Percentiles rank a stretch among this genome's conserved stretches.
Conservation (phyloP, 305 asterid species). For the Solanum hybrid region DNA sequence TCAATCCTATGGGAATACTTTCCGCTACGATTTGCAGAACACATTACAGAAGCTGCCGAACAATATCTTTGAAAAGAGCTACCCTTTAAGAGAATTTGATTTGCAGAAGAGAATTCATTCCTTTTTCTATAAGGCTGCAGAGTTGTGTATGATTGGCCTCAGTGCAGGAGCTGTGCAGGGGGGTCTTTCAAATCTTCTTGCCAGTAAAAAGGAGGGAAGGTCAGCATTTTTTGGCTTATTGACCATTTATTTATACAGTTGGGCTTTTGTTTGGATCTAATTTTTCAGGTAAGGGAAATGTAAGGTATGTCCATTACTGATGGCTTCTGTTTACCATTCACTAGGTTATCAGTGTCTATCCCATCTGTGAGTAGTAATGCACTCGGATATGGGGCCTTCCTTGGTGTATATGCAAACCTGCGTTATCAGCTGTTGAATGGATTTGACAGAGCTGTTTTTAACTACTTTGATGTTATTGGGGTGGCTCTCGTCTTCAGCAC, state of each 20-base stretch:
- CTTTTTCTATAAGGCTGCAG: conserved; percentile 84
- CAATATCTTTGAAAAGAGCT: conserved; percentile 83
- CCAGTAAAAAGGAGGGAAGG: conserved; percentile 95
- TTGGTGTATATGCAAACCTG: conserved; percentile 86
- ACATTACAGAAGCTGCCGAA: conserved; percentile 97
- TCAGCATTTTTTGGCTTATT: conserved; percentile 10
- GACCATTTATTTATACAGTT: not conserved
- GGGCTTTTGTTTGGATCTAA: not conserved
- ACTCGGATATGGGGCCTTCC: conserved; percentile 96
- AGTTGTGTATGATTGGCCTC: conserved; percentile 89
- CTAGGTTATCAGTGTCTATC: conserved; percentile 74
- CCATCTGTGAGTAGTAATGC: conserved; percentile 91
- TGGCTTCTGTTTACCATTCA: not conserved
- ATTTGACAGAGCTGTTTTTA: conserved; percentile 58
- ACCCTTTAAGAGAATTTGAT: conserved; percentile 87
- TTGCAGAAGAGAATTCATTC: conserved; percentile 82
- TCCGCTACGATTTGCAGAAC: conserved; percentile 89
- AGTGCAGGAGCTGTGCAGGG: conserved; percentile 95
- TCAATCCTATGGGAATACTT: conserved; percentile 95
- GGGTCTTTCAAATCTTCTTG: conserved; percentile 62
- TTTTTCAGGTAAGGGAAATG: not conserved
- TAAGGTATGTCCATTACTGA: not conserved
- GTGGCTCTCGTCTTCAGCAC: conserved; percentile 75
- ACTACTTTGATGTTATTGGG: conserved; percentile 90
- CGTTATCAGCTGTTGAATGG: conserved; percentile 90